Base-by-base conservation (phyloP, 108 stramenopile species). In the Epithemia pelagica region DNA sequence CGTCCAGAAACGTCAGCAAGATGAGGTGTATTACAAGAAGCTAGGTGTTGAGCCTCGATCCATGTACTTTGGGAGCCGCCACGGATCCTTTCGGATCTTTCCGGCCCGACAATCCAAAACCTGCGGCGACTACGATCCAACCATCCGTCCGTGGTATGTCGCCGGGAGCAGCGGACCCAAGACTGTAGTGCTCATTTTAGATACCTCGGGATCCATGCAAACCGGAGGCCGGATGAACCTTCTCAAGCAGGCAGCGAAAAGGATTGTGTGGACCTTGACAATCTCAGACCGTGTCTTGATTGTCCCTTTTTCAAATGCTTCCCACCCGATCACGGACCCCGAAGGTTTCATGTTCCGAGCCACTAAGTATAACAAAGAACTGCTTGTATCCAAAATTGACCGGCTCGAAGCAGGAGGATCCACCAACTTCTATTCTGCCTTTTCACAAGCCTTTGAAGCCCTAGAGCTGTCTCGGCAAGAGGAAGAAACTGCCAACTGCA, bases 61-160 rank as follows among this genome's bases (percentile, higher is more conserved):
- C 55, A 76, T 80, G 76, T 82, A 75, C 58, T 80, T 79, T 68
- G 86, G 86, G 19, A 67, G 70, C 32, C 29, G 59, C 23, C 79
- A 69, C 22, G 86, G 86, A 28, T 65, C 77, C 27, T 83, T 87
- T 69, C 78, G 86, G 3, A 75, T 82, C 29, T 75, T 63, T 67
- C 86, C 86, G 24, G 86, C 71, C 22, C 58, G 66, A 30, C 76
- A 68, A 21, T 70, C 69, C 20, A 52, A 64, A 26, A 53, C 61
- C 30, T 86, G 82, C 59, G 78, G 81, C 10, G 52, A n/a, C 25
- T 88, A 79, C 33, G 87, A 88, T 65, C 82, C 79, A 2, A 74
- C 78, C 21, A 53, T 37, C 2, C 73, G 87, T 32, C 85, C 90
- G 0, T 91, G 90, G 90, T 88, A 91, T 63, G 72, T 82, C 32